A percentile compares a stretch with the other conserved stretches of the same genome.
Evolutionary conservation across 2,329 filamentous ascomycete species (phyloP).

Genomic region (Exophiala xenobiotica): DNA sequence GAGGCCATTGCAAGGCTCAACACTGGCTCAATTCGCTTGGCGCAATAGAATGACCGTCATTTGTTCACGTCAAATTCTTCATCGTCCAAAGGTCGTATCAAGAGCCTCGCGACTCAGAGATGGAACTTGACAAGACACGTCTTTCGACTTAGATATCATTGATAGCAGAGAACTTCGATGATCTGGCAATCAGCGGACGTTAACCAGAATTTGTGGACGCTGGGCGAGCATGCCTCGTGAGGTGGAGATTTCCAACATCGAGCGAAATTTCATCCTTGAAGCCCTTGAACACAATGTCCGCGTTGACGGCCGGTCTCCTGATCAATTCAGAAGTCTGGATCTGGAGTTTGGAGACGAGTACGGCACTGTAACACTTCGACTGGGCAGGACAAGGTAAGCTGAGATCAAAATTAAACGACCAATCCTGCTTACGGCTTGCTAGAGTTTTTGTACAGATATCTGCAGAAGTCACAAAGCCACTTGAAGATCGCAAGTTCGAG

Average conservation of each 20-base stretch:
- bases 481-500: constrained; percentile 86
- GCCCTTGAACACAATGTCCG: constrained; percentile 79
- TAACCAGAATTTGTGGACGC: not conserved
- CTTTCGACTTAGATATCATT: too few species aligned
- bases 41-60: too few species aligned
- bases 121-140: too few species aligned
- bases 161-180: too few species aligned
- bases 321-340: constrained; percentile 74
- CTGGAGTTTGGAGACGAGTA: constrained; percentile 87
- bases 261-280: constrained; percentile 80
- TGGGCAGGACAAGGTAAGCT: constrained; percentile 83
- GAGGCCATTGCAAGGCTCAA: too few species aligned
- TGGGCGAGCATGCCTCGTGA: constrained; percentile 75
- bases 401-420: not conserved
- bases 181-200: not conserved
- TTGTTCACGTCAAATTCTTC: too few species aligned
- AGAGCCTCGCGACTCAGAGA: too few species aligned
- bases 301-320: constrained; percentile 77
- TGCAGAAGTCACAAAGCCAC: constrained; percentile 82
- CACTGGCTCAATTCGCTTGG: too few species aligned
- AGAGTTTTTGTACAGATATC: constrained; percentile 84
- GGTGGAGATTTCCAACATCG: constrained; percentile 83
- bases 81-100: too few species aligned
- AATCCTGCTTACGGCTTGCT: constrained; percentile 7
- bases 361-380: constrained; percentile 79